phyloP scores from a whole-genome alignment of 108 stramenopile species.

The Cyclotella choctawhatcheeana region DNA sequence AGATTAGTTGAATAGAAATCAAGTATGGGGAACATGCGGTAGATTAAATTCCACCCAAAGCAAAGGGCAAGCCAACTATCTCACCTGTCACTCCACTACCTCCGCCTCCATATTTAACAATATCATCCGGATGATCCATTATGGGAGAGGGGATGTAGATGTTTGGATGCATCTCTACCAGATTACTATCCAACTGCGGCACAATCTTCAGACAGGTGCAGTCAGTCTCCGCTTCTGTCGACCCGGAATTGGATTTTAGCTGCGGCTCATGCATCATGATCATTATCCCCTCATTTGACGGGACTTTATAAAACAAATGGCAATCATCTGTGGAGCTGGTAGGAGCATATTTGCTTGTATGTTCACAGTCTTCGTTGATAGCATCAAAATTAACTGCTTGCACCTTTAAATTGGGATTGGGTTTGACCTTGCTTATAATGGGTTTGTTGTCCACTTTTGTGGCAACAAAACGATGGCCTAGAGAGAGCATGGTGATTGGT shows the following conservation, averaged over 20 bases:
- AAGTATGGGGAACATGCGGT: too few species aligned
- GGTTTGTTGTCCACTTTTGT: slow-evolving; percentile 4
- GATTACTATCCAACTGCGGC: slow-evolving; percentile 50
- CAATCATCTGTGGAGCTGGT: slow-evolving; percentile 19
- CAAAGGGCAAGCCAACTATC: too few species aligned
- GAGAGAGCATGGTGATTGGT: background rate
- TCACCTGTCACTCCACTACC: slow-evolving; percentile 31
- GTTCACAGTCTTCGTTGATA: background rate
- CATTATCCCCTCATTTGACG: slow-evolving; percentile 20
- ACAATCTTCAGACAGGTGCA: slow-evolving; percentile 30
- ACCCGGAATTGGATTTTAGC: background rate
- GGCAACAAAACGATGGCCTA: background rate
- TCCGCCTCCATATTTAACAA: slow-evolving; percentile 40
- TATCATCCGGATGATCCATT: slow-evolving; percentile 26
- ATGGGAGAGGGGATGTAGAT: slow-evolving; percentile 63
- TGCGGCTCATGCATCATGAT: slow-evolving; percentile 20
- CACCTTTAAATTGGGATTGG: background rate
- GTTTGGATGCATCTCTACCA: slow-evolving; percentile 63
- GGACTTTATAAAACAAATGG: slow-evolving; percentile 16
- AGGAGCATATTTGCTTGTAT: background rate
- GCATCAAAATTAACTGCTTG: background rate
- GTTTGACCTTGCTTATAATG: slow-evolving; percentile 2
- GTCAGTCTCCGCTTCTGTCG: background rate
- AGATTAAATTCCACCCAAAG: too few species aligned
- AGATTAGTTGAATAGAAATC: too few species aligned